Conservation (phyloP, 2,329 filamentous ascomycete genomes). For the Ceratocystiopsis minuta region DNA sequence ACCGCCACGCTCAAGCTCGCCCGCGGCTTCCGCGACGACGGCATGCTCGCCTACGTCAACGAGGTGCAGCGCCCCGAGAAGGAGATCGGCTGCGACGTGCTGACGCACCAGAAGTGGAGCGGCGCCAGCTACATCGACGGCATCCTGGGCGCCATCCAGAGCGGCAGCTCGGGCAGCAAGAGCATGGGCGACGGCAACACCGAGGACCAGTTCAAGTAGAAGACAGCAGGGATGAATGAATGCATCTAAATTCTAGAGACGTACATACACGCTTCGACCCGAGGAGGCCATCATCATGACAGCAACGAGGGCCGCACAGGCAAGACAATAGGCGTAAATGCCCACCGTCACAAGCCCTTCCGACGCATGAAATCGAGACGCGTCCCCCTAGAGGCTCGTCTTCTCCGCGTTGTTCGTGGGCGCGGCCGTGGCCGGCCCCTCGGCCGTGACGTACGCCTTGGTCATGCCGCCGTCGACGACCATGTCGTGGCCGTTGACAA, state of each 20-base stretch:
- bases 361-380: too few species aligned
- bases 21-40: conserved; percentile 66
- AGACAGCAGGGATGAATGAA: too few species aligned
- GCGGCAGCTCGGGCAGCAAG: conserved; percentile 72
- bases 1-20: conserved; percentile 57
- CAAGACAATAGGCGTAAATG: too few species aligned
- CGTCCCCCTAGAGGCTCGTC: too few species aligned
- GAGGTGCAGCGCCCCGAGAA: conserved; percentile 80
- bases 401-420: conserved; percentile 38
- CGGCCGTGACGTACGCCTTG: conserved; percentile 65
- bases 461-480: conserved; percentile 93
- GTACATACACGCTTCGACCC: too few species aligned
- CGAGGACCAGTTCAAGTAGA: conserved; percentile 44
- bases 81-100: conserved; percentile 76
- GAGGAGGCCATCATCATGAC: too few species aligned
- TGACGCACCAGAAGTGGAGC: conserved; percentile 84
- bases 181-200: conserved; percentile 95
- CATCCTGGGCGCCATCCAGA: conserved; percentile 77
- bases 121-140: conserved; percentile 62
- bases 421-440: conserved; percentile 34
- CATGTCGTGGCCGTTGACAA: conserved; percentile 83
- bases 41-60: conserved; percentile 96
- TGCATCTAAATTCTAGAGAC: too few species aligned
- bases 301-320: too few species aligned
- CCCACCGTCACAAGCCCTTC: too few species aligned